Conservation (phyloP, 495 filamentous ascomycete species). For the Platismatia glauca region DNA sequence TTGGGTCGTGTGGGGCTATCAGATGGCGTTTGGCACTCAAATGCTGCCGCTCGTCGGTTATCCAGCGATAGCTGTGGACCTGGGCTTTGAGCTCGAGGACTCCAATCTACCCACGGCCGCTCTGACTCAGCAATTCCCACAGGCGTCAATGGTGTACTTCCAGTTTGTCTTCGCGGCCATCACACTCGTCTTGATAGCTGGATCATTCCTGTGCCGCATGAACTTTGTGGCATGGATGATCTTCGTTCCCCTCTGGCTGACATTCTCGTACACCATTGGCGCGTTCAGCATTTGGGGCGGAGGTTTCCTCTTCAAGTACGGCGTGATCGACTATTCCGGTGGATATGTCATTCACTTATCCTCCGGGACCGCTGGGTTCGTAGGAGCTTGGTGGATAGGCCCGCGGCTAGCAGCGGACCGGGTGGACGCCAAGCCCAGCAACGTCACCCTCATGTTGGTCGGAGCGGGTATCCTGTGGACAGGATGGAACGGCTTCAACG, state of each 20-base stretch:
- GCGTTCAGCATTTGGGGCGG: slow-evolving; percentile 48
- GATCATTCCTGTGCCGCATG: slow-evolving; percentile 43
- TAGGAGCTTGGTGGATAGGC: slow-evolving; percentile 46
- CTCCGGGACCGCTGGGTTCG: slow-evolving; percentile 47
- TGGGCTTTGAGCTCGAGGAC: slow-evolving; percentile 39
- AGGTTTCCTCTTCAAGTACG: slow-evolving; percentile 43
- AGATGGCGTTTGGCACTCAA: slow-evolving; percentile 42
- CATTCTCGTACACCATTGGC: slow-evolving; percentile 35
- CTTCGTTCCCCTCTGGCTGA: slow-evolving; percentile 47
- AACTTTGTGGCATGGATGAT: slow-evolving; percentile 50
- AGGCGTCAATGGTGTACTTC: slow-evolving; percentile 50
- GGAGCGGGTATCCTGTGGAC: slow-evolving; percentile 50
- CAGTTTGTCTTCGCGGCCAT: slow-evolving; percentile 53
- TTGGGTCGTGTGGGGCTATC: slow-evolving; percentile 50
- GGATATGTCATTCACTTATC: slow-evolving; percentile 51
- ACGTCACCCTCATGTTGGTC: slow-evolving; percentile 41
- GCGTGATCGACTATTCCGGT: slow-evolving; percentile 50
- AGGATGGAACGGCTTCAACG: slow-evolving; percentile 53
- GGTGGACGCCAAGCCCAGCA: slow-evolving; percentile 44
- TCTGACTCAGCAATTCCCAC: slow-evolving; percentile 35
- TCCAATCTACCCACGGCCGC: slow-evolving; percentile 38
- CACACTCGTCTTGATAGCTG: slow-evolving; percentile 44
- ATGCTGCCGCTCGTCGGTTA: slow-evolving; percentile 44
- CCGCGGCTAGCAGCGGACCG: slow-evolving; percentile 42
- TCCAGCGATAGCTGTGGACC: slow-evolving; percentile 39